Evolutionary conservation across 768 basidiomycete genomes (phyloP).

Genomic region (Kwoniella bestiolae): DNA sequence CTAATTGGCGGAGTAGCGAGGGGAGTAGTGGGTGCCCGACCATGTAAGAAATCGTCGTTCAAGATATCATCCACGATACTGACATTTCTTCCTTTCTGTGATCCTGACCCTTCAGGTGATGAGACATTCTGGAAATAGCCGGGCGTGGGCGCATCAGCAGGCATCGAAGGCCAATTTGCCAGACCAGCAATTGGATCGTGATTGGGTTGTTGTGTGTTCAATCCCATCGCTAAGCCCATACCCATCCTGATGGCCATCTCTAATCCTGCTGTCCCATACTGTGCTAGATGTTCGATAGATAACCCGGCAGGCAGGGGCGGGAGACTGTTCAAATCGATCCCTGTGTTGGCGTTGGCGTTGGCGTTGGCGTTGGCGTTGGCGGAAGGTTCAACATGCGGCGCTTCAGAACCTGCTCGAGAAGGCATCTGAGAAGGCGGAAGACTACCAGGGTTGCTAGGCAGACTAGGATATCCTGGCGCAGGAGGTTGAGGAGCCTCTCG

Average conservation of each 20-base stretch:
- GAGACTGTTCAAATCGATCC: conserved; percentile 33
- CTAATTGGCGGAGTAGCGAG: conserved; percentile 18
- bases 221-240: conserved; percentile 55
- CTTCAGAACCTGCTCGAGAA: conserved; percentile 25
- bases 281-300: conserved; percentile 48
- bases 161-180: conserved; percentile 9
- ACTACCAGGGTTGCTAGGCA: conserved; percentile 16
- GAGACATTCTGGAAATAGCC: conserved; percentile 13
- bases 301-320: conserved; percentile 55
- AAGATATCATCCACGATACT: conserved; percentile 50
- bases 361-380: too few species aligned
- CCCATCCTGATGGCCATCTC: conserved; percentile 57
- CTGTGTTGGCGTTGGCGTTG: too few species aligned
- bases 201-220: conserved; percentile 36
- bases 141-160: conserved; percentile 5
- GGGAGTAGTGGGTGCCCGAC: conserved; percentile 26
- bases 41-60: conserved; percentile 51
- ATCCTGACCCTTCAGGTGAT: conserved; percentile 16
- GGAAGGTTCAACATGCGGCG: not conserved
- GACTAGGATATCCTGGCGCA: conserved; percentile 19
- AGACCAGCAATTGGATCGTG: not conserved
- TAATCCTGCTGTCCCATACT: conserved; percentile 52
- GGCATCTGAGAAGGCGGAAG: conserved; percentile 18
- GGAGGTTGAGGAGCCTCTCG: conserved; percentile 44
- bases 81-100: conserved; percentile 14